phyloP scores from a whole-genome alignment of 257 asterid genomes.

The Lithospermum erythrorhizon region DNA sequence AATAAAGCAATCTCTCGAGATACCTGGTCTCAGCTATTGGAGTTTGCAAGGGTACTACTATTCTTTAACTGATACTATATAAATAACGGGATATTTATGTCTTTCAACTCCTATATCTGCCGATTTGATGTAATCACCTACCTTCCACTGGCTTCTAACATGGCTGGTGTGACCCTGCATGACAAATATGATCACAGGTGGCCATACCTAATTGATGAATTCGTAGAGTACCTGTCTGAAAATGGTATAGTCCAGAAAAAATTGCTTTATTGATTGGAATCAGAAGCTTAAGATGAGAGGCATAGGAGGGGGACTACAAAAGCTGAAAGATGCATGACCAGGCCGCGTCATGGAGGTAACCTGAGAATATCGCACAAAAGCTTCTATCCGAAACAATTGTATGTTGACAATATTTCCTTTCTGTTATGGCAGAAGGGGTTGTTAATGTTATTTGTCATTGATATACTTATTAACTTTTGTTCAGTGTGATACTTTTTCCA shows the following conservation, averaged over 20 bases:
- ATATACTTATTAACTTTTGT: too few species aligned
- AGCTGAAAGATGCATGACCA: too few species aligned
- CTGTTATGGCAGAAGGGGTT: too few species aligned
- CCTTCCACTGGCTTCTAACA: too few species aligned
- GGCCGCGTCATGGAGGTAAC: background rate
- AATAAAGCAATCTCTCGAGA: constrained; percentile 96
- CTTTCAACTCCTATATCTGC: background rate
- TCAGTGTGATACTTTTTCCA: too few species aligned
- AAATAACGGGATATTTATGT: too few species aligned
- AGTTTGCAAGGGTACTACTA: constrained; percentile 81
- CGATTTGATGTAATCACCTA: background rate
- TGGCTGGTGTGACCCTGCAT: constrained; percentile 75
- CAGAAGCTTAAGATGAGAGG: constrained; percentile 28
- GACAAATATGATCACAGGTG: constrained; percentile 94
- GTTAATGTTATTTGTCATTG: too few species aligned
- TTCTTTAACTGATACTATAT: background rate
- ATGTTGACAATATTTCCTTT: background rate
- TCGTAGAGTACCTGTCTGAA: constrained; percentile 78
- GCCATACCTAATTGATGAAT: constrained; percentile 97
- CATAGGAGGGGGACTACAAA: background rate
- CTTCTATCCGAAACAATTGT: background rate
- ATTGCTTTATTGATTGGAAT: constrained; percentile 47
- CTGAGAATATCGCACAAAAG: background rate
- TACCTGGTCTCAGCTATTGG: constrained; percentile 95
- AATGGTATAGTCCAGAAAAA: constrained; percentile 58